These are phyloP conservation scores for Mycena capillaripes DNA, from an alignment of 768 basidiomycete genomes.

Conservation along the genomic window DNA sequence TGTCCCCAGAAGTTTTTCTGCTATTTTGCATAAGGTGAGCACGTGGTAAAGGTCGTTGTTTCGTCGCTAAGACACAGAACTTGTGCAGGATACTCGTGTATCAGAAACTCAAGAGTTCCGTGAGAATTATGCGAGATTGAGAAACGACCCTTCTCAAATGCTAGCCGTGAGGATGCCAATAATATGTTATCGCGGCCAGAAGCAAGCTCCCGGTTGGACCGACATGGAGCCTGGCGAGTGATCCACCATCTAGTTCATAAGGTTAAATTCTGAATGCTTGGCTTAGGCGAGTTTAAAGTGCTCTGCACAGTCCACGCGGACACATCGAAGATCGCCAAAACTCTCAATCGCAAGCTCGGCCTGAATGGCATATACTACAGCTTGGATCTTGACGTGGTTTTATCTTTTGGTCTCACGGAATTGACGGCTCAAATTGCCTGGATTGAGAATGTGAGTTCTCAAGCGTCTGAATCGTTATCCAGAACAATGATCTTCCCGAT, in stretches of 20 bases:
- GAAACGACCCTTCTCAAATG: conserved; percentile 16
- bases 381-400: conserved; percentile 49
- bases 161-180: conserved; percentile 32
- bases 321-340: conserved; percentile 25
- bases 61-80: conserved; percentile 46
- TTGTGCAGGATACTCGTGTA: conserved; percentile 52
- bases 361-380: conserved; percentile 36
- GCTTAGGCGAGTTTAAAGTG: conserved; percentile 25
- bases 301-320: conserved; percentile 35
- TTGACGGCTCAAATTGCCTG: conserved; percentile 61
- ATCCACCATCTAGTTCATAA: conserved; percentile 40
- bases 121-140: conserved; percentile 29
- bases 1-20: conserved; percentile 39
- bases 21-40: conserved; percentile 43
- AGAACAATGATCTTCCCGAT: background rate
- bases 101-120: conserved; percentile 44
- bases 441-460: conserved; percentile 57
- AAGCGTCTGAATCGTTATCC: too few relatives aligned
- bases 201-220: conserved; percentile 41
- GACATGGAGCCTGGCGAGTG: conserved; percentile 43
- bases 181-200: conserved; percentile 41
- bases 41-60: too few relatives aligned
- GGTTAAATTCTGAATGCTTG: conserved; percentile 34
- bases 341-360: background rate
- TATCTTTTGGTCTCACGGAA: conserved; percentile 63